Conservation (phyloP, 2,329 filamentous ascomycete genomes). For the Aspergillus oerlinghausenensis region DNA sequence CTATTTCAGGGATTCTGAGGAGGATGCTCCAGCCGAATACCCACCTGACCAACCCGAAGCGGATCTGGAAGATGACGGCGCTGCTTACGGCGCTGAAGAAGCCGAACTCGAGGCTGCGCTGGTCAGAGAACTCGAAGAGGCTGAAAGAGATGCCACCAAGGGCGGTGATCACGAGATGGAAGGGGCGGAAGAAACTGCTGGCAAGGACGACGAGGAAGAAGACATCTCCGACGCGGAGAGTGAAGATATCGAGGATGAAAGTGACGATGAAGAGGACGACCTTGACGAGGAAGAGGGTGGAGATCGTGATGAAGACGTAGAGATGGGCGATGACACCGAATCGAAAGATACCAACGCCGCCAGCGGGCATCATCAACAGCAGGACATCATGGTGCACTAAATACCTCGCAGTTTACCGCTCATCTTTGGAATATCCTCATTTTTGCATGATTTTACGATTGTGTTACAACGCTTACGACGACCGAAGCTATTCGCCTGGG, state of each 20-base stretch:
- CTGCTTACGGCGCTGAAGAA: conserved; percentile 87
- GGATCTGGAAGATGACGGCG: conserved; percentile 76
- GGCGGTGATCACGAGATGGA: conserved; percentile 71
- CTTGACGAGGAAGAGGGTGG: conserved; percentile 60
- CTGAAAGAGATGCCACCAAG: conserved; percentile 36
- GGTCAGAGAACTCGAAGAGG: conserved; percentile 48
- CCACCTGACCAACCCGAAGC: conserved; percentile 97
- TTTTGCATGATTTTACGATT: conserved; percentile 27
- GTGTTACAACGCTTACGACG: conserved; percentile 27
- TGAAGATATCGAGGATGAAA: conserved; percentile 75
- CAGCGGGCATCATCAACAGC: conserved; percentile 31
- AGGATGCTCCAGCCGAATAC: conserved; percentile 90
- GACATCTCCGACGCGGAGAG: conserved; percentile 71
- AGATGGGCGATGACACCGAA: conserved; percentile 53
- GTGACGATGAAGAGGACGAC: conserved; percentile 66
- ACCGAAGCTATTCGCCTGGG: conserved; percentile 13
- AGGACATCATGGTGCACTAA: conserved; percentile 47
- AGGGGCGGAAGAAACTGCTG: conserved; percentile 56
- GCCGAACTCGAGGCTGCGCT: conserved; percentile 65
- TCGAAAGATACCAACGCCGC: conserved; percentile 33
- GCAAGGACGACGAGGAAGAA: conserved; percentile 52
- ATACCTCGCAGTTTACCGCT: conserved; percentile 3
- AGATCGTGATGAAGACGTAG: conserved; percentile 54
- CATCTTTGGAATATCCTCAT: conserved; percentile 8
- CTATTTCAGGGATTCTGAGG: conserved; percentile 81